phyloP scores from a whole-genome alignment of 1,139 yeast species.

The Geotrichum carabidarum region DNA sequence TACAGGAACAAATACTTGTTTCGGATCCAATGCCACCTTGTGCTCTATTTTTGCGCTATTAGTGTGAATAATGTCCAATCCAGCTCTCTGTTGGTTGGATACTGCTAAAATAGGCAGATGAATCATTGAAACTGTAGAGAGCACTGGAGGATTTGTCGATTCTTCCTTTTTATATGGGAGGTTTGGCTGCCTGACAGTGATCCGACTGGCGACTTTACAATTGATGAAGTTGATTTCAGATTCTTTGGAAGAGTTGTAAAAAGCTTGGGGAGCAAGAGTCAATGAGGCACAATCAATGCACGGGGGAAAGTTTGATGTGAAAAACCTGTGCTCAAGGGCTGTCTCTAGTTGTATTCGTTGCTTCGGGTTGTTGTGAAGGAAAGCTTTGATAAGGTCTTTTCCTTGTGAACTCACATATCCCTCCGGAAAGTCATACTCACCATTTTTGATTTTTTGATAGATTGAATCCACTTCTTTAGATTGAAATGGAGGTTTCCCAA shows the following conservation, averaged over 20 bases:
- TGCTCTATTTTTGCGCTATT: slow-evolving; percentile 62
- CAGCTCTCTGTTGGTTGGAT: no score
- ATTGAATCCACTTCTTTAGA: slow-evolving; percentile 90
- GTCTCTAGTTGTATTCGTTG: slow-evolving; percentile 77
- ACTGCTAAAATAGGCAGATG: no score
- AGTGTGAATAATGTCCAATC: no score
- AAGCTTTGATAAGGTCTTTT: slow-evolving; percentile 58
- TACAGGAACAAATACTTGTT: neutral
- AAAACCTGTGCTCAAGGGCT: slow-evolving; percentile 65
- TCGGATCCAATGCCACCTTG: slow-evolving; percentile 48
- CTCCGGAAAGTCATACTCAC: slow-evolving; percentile 75
- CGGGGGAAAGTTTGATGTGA: slow-evolving; percentile 79
- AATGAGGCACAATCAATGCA: slow-evolving; percentile 51
- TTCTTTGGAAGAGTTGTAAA: slow-evolving; percentile 51
- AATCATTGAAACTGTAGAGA: slow-evolving; percentile 76
- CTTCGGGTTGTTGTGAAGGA: slow-evolving; percentile 71
- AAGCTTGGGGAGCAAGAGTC: slow-evolving; percentile 56
- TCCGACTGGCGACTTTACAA: slow-evolving; percentile 40
- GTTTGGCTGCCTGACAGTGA: slow-evolving; percentile 49
- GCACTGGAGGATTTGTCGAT: neutral
- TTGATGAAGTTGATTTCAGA: slow-evolving; percentile 62
- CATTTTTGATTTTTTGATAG: slow-evolving; percentile 79
- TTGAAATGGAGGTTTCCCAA: slow-evolving; percentile 96
- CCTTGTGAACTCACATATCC: slow-evolving; percentile 73
- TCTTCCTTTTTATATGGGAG: neutral